These are phyloP conservation scores for Maudiozyma barnettii DNA, from an alignment of 805 yeast genomes.

Conservation along the genomic window DNA sequence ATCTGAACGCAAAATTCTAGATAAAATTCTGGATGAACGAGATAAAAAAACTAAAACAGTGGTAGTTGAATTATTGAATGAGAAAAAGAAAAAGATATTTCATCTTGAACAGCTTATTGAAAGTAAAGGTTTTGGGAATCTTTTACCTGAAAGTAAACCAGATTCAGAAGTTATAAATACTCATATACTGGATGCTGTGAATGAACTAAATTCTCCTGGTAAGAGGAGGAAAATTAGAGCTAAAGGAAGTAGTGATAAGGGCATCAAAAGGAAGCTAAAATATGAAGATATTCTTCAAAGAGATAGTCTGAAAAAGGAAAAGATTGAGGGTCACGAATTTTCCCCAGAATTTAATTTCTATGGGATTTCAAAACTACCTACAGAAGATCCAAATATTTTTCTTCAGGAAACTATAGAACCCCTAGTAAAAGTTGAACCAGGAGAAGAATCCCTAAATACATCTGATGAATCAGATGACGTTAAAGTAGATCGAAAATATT, in stretches of 20 bases:
- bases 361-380: not conserved
- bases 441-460: no score
- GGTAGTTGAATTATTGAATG: slow-evolving; percentile 18
- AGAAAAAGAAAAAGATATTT: slow-evolving; percentile 19
- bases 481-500: no score
- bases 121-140: not conserved
- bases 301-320: not conserved
- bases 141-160: not conserved
- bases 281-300: not conserved
- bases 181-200: slow-evolving; percentile 12
- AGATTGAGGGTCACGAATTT: not conserved
- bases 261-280: not conserved
- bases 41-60: slow-evolving; percentile 17
- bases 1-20: slow-evolving; percentile 8
- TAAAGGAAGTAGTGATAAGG: not conserved
- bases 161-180: slow-evolving; percentile 16
- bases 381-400: not conserved
- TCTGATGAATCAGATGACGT: no score
- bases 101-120: slow-evolving; percentile 10
- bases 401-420: not conserved
- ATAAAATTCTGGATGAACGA: slow-evolving; percentile 10
- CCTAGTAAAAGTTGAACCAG: not conserved
- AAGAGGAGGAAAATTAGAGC: slow-evolving; percentile 8
- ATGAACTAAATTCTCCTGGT: slow-evolving; percentile 20
- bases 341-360: not conserved